A percentile compares a stretch with the other conserved stretches of the same genome.
Evolutionary conservation across 129 eudicot species (phyloP).

Genomic region (Centrapalus pauciflorus): DNA sequence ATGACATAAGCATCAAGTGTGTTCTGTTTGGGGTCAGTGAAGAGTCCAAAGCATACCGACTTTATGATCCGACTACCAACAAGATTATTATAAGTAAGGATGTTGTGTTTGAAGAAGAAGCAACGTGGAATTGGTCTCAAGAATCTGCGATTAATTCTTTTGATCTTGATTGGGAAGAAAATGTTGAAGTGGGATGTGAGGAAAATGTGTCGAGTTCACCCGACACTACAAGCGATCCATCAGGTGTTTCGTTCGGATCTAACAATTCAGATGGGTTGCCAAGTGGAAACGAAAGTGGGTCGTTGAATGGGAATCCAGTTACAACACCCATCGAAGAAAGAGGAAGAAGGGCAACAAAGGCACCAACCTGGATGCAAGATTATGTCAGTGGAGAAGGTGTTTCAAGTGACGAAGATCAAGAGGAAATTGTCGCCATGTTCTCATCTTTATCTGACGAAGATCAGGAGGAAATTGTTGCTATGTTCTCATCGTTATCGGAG

Average conservation of each 20-base stretch:
- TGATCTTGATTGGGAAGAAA: background rate
- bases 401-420: background rate
- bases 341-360: background rate
- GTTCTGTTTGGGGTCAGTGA: conserved; percentile 12
- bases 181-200: background rate
- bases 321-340: background rate
- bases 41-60: too few relatives aligned
- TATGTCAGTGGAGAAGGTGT: conserved; percentile 1
- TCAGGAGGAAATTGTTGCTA: background rate
- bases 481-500: background rate
- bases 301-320: background rate
- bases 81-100: too few relatives aligned
- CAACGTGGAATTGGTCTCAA: background rate
- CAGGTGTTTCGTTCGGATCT: too few relatives aligned
- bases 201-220: background rate
- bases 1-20: too few relatives aligned
- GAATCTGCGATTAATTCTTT: background rate
- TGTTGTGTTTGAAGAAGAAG: too few relatives aligned
- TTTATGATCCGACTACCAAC: too few relatives aligned
- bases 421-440: background rate
- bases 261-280: background rate
- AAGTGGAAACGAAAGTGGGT: background rate
- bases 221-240: too few relatives aligned
- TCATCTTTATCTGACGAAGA: background rate
- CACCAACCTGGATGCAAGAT: conserved; percentile 5